A percentile compares a stretch with the other conserved stretches of the same genome.
phyloP scores from a whole-genome alignment of 169 alveolate genomes.

The Plasmodium fragile region DNA sequence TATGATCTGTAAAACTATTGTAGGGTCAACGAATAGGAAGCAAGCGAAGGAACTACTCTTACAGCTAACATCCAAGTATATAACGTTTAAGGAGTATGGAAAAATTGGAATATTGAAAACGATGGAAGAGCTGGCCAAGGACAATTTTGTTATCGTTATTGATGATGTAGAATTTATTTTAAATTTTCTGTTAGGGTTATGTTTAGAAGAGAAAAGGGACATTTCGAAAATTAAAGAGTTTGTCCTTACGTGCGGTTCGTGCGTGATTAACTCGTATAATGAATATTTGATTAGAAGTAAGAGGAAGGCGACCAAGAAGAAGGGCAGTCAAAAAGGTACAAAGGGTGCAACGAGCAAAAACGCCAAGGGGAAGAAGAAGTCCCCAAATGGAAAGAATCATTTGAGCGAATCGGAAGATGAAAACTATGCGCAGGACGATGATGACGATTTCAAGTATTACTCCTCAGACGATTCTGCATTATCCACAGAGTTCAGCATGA shows the following conservation, averaged over 20 bases:
- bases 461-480: neutral
- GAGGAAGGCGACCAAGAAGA: slow-evolving; percentile 7
- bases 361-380: slow-evolving; percentile 13
- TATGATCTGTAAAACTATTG: slow-evolving; percentile 59
- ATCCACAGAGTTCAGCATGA: neutral
- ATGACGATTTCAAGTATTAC: neutral
- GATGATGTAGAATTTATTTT: slow-evolving; percentile 67
- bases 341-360: neutral
- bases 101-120: slow-evolving; percentile 71
- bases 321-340: neutral
- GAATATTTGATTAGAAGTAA: slow-evolving; percentile 9
- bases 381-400: too few relatives aligned
- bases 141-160: slow-evolving; percentile 14
- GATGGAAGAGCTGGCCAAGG: slow-evolving; percentile 25
- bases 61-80: slow-evolving; percentile 65
- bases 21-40: slow-evolving; percentile 8
- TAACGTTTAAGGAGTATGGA: slow-evolving; percentile 69
- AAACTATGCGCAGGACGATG: slow-evolving; percentile 4
- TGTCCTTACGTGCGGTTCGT: slow-evolving; percentile 40
- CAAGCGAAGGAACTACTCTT: slow-evolving; percentile 33
- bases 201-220: slow-evolving; percentile 66
- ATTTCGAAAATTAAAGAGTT: slow-evolving; percentile 57
- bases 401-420: neutral
- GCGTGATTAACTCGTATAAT: slow-evolving; percentile 49
- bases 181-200: slow-evolving; percentile 71